Conservation (phyloP, 2,329 filamentous ascomycete genomes). For the Fusarium ramigenum region DNA sequence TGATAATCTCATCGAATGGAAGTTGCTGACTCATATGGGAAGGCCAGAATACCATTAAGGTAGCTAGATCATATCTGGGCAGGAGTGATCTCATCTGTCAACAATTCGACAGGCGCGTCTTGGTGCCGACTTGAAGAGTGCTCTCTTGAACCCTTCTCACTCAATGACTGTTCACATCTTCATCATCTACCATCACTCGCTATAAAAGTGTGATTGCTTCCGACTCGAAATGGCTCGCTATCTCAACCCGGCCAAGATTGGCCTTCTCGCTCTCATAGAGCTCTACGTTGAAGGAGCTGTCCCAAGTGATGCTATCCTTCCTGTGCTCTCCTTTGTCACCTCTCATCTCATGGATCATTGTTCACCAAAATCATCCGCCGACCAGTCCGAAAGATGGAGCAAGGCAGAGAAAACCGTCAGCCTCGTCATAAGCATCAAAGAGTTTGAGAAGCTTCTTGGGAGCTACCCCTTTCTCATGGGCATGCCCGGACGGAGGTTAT, state of each 20-base stretch:
- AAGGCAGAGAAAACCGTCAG: slow-evolving; percentile 61
- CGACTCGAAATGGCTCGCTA: slow-evolving; percentile 73
- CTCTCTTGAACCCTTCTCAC: background rate
- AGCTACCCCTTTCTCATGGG: slow-evolving; percentile 62
- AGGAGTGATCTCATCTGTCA: background rate
- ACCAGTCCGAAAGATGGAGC: slow-evolving; percentile 53
- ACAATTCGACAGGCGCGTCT: slow-evolving; percentile 24
- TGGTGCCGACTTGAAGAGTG: background rate
- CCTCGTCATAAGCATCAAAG: slow-evolving; percentile 63
- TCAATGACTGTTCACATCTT: background rate
- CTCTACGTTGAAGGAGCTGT: slow-evolving; percentile 80
- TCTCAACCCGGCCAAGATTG: slow-evolving; percentile 88
- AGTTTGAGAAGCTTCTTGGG: slow-evolving; percentile 68
- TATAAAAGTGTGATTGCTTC: background rate
- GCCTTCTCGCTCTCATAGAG: slow-evolving; percentile 80
- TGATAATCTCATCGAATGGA: background rate
- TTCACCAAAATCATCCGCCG: slow-evolving; percentile 42
- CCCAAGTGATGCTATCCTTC: slow-evolving; percentile 74
- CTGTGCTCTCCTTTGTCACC: slow-evolving; percentile 82
- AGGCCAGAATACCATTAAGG: background rate
- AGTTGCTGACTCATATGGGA: background rate
- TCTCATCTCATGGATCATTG: slow-evolving; percentile 69
- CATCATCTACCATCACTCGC: background rate
- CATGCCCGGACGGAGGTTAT: slow-evolving; percentile 81
- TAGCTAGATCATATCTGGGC: background rate